A percentile compares a stretch with the other conserved stretches of the same genome.
Conservation (phyloP, 352 stramenopile genomes). For the Phytophthora sp. region DNA sequence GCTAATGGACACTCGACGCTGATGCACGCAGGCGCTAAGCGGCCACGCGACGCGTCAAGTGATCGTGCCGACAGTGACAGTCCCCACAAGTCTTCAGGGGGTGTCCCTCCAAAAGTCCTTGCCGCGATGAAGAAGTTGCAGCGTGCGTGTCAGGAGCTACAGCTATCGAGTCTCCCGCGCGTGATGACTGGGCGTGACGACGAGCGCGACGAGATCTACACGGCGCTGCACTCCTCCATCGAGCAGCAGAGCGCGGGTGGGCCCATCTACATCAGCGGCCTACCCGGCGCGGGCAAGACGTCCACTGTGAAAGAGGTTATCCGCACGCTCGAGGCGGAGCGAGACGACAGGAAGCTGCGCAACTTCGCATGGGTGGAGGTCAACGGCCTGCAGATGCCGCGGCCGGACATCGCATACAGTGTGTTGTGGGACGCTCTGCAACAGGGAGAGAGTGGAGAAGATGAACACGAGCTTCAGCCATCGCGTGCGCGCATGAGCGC, state of each 20-base stretch:
- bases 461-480: conserved; percentile 1
- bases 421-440: conserved; percentile 66
- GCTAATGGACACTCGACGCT: too few relatives aligned
- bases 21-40: conserved; percentile 19
- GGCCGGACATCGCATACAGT: conserved; percentile 67
- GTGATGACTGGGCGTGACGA: conserved; percentile 66
- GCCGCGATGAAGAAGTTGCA: conserved; percentile 48
- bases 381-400: conserved; percentile 74
- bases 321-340: conserved; percentile 47
- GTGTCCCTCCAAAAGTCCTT: neutral
- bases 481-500: conserved; percentile 30
- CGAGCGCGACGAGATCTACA: conserved; percentile 66
- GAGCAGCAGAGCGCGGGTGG: conserved; percentile 53
- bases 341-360: conserved; percentile 38
- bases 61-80: neutral
- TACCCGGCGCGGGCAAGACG: conserved; percentile 74
- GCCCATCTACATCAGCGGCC: conserved; percentile 74
- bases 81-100: neutral
- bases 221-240: conserved; percentile 57
- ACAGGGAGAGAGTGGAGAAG: conserved; percentile 17
- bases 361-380: conserved; percentile 71
- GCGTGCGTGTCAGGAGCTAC: conserved; percentile 62
- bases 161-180: conserved; percentile 62
- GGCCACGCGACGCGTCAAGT: conserved; percentile 1
- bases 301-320: conserved; percentile 78